These are phyloP conservation scores for Dryas octopetala DNA, from an alignment of 306 rosid species.

Conservation along the genomic window DNA sequence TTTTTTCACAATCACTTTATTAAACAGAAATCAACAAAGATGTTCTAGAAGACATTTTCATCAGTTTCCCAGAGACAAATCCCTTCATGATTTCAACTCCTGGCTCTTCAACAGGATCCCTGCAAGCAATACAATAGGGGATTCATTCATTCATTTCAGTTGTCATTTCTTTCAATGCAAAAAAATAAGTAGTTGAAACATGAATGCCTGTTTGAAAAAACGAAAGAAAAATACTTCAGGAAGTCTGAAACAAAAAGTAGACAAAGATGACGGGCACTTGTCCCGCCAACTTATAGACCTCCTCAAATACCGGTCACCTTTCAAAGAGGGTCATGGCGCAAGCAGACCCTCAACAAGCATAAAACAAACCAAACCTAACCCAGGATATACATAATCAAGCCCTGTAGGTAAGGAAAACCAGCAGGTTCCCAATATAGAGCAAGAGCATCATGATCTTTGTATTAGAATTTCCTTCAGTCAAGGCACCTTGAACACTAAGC, in stretches of 20 bases:
- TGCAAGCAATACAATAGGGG: background rate
- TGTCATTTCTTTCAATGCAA: background rate
- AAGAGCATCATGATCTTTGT: background rate
- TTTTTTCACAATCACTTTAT: conserved; percentile 32
- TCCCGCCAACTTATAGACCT: conserved; percentile 1
- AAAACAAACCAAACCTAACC: background rate
- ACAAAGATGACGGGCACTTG: background rate
- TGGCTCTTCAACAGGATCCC: conserved; percentile 10
- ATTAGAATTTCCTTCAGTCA: background rate
- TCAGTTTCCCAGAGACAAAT: background rate
- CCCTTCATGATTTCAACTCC: conserved; percentile 1
- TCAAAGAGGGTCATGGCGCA: background rate
- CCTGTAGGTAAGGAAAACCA: no score
- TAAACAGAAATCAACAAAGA: conserved; percentile 26
- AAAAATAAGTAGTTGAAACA: background rate
- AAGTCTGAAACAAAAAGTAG: background rate
- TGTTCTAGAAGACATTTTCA: conserved; percentile 5
- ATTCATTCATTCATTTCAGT: background rate
- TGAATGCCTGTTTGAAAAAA: background rate
- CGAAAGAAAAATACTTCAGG: background rate
- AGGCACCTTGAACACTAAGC: background rate
- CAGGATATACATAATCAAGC: no score
- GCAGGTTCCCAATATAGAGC: background rate
- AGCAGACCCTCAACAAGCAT: background rate
- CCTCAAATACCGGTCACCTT: background rate